phyloP scores from a whole-genome alignment of 2,329 filamentous ascomycete genomes.

The Tolypocladium ovalisporum region DNA sequence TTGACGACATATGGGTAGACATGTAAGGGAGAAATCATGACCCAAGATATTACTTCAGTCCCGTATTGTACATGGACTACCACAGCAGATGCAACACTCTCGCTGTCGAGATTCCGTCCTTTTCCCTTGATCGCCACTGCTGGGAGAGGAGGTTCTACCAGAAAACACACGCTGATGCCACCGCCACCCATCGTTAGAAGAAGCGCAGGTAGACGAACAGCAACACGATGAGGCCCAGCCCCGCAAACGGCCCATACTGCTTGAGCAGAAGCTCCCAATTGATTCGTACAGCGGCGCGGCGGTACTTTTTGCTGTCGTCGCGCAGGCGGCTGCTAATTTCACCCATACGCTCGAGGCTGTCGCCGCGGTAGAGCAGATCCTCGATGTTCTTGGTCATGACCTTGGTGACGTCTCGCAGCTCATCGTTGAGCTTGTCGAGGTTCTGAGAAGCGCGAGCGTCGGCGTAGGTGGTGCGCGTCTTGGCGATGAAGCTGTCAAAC shows the following conservation, averaged over 20 bases:
- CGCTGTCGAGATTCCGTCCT: background rate
- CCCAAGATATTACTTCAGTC: conserved; percentile 6
- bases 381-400: conserved; percentile 99
- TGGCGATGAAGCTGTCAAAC: conserved; percentile 93
- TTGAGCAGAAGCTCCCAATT: conserved; percentile 97
- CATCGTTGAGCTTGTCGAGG: conserved; percentile 89
- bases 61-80: conserved; percentile 12
- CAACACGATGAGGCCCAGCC: conserved; percentile 69
- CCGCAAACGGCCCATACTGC: conserved; percentile 90
- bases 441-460: conserved; percentile 87
- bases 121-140: background rate
- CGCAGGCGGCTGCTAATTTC: conserved; percentile 79
- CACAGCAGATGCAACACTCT: conserved; percentile 1
- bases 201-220: conserved; percentile 90
- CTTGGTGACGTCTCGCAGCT: conserved; percentile 94
- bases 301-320: conserved; percentile 92
- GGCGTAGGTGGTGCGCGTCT: conserved; percentile 88
- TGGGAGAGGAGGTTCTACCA: background rate
- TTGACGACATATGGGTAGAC: conserved; percentile 1
- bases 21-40: background rate
- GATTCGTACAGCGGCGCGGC: conserved; percentile 82
- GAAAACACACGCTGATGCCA: background rate
- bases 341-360: conserved; percentile 92
- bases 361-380: conserved; percentile 87
- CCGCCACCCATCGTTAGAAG: conserved; percentile 44